These are phyloP conservation scores for Rhododendron vialii DNA, from an alignment of 148 eudicot genomes.

Conservation along the genomic window DNA sequence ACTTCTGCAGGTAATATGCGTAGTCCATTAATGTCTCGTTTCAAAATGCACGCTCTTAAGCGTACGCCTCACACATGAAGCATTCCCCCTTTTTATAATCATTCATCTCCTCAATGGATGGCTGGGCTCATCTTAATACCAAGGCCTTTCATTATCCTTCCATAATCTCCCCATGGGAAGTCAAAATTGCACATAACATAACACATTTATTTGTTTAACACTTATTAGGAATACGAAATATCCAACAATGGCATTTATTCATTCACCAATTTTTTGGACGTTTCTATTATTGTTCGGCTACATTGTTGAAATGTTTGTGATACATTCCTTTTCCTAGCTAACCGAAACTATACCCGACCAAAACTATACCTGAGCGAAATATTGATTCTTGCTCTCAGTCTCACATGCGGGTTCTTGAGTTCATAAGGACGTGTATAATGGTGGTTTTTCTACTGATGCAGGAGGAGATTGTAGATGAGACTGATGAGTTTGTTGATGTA, in stretches of 20 bases:
- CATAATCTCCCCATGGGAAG: neutral
- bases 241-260: neutral
- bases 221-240: neutral
- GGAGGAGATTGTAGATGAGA: conserved; percentile 99
- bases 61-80: neutral
- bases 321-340: neutral
- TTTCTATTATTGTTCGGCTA: neutral
- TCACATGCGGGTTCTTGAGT: neutral
- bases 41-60: neutral
- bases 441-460: conserved; percentile 29
- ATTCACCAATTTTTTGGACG: neutral
- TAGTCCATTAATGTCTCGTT: neutral
- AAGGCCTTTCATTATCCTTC: neutral
- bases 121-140: neutral
- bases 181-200: neutral
- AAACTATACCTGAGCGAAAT: neutral
- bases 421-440: neutral
- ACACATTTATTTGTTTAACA: neutral
- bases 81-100: neutral
- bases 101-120: neutral
- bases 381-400: neutral
- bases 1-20: conserved; percentile 74
- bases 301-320: neutral
- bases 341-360: neutral
- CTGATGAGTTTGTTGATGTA: conserved; percentile 94